Base-by-base conservation (phyloP, 495 filamentous ascomycete genomes). In the Bacidia gigantensis region DNA sequence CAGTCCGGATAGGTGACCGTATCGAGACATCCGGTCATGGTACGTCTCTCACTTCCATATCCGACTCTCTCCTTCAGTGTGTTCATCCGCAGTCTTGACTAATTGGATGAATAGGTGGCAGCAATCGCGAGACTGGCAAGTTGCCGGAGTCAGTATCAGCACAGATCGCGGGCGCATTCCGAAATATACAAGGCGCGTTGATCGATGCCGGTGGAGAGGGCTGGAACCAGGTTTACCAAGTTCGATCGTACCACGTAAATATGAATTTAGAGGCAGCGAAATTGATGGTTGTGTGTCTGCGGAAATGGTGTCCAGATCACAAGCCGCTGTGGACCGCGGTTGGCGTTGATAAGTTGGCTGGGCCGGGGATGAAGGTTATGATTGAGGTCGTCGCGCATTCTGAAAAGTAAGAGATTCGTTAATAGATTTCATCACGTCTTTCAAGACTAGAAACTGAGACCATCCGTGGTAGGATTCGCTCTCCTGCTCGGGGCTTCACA, bases 21-120 rank as follows among this genome's bases (percentile, higher is more conserved):
- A 78, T 81, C 35, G 69, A 76, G 58, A 67, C 66, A 42, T 55
- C 76, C 2, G 77, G 77, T 12, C 77, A 81, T 71, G 74, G 73
- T 73, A 60, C 14, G 42, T 25, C 12, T 22, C 17, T 44, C 9
- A 9, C 12, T 17, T 5, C 41, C 41, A 44, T 17, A 18, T 18
- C 20, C 14, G 17, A 44, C 41, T 5, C 41, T 9, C 20, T 22
- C 41, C 41, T n/a, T n/a, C n/a, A n/a, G n/a, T n/a, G n/a, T n/a
- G n/a, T n/a, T n/a, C n/a, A n/a, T n/a, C 32, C 32, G 10, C 32
- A 39, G 10, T n/a, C 10, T 10, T 10, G 32, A 10, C 10, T 22
- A 17, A 44, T 9, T 9, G 9, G 41, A 44, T 22, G 41, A 18
- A 44, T 25, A 79, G 75, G 77, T 20, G 75, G 76, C 23, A 78